These are phyloP conservation scores for Aspergillus alliaceus DNA, from an alignment of 2,329 filamentous ascomycete species.

Conservation along the genomic window DNA sequence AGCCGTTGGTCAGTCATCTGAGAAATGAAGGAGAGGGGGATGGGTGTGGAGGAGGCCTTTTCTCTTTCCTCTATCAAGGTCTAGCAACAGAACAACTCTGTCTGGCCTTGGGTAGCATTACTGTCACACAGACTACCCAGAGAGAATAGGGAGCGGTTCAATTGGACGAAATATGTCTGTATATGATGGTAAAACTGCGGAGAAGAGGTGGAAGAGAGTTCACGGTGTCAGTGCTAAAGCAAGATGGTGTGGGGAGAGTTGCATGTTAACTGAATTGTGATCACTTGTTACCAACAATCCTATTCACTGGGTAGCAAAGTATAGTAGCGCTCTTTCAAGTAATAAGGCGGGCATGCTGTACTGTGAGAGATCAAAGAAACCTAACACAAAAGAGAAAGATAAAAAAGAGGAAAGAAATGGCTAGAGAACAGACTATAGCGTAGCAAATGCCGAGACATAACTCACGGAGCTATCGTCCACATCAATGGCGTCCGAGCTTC, in stretches of 20 bases:
- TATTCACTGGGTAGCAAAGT: not conserved
- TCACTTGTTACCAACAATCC: not conserved
- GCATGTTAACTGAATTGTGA: not conserved
- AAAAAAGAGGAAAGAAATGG: not conserved
- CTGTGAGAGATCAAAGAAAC: not conserved
- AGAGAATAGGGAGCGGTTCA: not conserved
- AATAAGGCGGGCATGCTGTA: not conserved
- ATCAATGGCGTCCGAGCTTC: conserved; percentile 72
- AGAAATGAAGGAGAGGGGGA: not conserved
- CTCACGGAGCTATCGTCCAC: conserved; percentile 82
- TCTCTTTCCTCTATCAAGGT: not conserved
- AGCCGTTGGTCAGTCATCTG: not conserved
- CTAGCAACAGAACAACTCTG: not conserved
- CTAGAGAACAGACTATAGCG: conserved; percentile 51
- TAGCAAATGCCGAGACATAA: conserved; percentile 89
- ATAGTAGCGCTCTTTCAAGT: not conserved
- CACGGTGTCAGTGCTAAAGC: not conserved
- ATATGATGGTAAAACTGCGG: not conserved
- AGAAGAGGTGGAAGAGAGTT: not conserved
- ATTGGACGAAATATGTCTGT: not conserved
- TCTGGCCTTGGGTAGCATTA: not conserved
- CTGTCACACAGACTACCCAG: not conserved
- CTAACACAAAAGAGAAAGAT: not conserved
- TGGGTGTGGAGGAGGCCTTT: not conserved
- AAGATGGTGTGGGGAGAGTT: not conserved